These are phyloP conservation scores for Friedmanniomyces simplex DNA, from an alignment of 495 filamentous ascomycete species.

Conservation along the genomic window DNA sequence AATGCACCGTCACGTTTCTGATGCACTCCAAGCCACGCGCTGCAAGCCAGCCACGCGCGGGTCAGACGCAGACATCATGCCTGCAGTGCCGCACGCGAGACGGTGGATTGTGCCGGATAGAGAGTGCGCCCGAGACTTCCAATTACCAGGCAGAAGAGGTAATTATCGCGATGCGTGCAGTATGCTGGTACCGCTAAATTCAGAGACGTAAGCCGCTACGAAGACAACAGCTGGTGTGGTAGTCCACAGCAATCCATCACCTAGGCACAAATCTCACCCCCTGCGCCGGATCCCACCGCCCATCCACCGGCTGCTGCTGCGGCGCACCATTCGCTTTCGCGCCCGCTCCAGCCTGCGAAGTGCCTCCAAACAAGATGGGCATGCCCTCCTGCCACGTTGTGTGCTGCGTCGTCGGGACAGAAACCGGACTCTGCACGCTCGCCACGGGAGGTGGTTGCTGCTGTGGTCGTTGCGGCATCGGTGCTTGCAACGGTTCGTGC, in stretches of 20 bases:
- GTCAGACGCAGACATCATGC: too few species aligned
- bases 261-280: constrained; percentile 2
- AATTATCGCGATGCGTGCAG: too few species aligned
- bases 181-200: too few species aligned
- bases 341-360: not conserved
- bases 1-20: too few species aligned
- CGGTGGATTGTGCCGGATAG: too few species aligned
- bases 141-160: too few species aligned
- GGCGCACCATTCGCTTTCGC: not conserved
- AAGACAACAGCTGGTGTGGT: too few species aligned
- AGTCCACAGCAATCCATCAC: not conserved
- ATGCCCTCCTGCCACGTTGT: constrained; percentile 22
- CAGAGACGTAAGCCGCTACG: too few species aligned
- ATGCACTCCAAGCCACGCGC: too few species aligned
- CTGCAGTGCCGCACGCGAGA: too few species aligned
- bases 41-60: too few species aligned
- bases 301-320: not conserved
- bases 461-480: constrained; percentile 14
- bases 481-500: constrained; percentile 6
- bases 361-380: constrained; percentile 20
- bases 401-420: not conserved
- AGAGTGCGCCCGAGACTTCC: too few species aligned
- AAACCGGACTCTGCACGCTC: constrained; percentile 6
- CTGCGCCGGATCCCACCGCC: constrained; percentile 5
- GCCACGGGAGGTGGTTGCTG: constrained; percentile 6